These are phyloP conservation scores for Tremella mesenterica DNA, from an alignment of 768 basidiomycete genomes.

Conservation along the genomic window DNA sequence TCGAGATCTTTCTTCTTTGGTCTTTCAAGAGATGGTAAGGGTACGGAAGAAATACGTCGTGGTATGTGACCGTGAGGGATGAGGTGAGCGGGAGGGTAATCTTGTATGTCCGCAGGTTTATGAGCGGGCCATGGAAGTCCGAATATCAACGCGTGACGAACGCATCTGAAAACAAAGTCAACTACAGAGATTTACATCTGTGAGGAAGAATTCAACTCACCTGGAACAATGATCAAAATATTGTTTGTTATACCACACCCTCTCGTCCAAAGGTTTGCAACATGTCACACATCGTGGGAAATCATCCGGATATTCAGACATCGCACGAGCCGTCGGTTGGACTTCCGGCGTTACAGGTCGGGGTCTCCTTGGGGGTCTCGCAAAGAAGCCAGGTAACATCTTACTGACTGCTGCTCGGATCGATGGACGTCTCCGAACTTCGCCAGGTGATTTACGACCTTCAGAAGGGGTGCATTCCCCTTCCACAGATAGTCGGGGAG, in stretches of 20 bases:
- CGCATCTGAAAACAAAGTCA: slow-evolving; percentile 17
- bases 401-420: neutral
- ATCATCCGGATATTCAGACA: slow-evolving; percentile 12
- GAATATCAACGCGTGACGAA: slow-evolving; percentile 33
- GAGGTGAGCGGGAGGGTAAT: slow-evolving; percentile 37
- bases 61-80: slow-evolving; percentile 28
- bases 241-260: slow-evolving; percentile 27
- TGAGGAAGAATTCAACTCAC: slow-evolving; percentile 7
- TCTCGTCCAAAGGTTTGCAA: slow-evolving; percentile 22
- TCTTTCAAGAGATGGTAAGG: slow-evolving; percentile 29
- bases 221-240: slow-evolving; percentile 37
- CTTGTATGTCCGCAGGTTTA: slow-evolving; percentile 23
- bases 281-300: slow-evolving; percentile 35
- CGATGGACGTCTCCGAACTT: neutral
- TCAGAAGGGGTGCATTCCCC: too few species aligned
- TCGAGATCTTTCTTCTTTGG: slow-evolving; percentile 16
- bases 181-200: neutral
- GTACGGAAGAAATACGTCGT: slow-evolving; percentile 19
- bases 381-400: neutral
- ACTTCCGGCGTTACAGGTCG: neutral
- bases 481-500: too few species aligned
- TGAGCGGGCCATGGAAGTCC: slow-evolving; percentile 37
- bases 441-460: neutral
- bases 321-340: neutral
- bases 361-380: neutral